Evolutionary conservation across 768 basidiomycete species (phyloP).

Genomic region (Auricularia heimuer): DNA sequence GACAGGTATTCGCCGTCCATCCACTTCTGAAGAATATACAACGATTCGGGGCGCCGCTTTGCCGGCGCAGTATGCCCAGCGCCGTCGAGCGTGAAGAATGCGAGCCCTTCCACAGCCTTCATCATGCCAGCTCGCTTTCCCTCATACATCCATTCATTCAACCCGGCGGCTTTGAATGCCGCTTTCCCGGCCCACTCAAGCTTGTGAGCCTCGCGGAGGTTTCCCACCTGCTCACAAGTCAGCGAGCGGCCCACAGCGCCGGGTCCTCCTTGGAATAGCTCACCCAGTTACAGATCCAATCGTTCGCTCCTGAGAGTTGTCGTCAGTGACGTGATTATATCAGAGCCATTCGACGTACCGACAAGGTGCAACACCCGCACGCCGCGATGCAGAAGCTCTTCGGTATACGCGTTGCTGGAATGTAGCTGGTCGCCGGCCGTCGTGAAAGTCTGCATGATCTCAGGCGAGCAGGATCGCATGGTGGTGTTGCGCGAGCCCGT

Average conservation of each 20-base stretch:
- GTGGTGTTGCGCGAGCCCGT: not conserved
- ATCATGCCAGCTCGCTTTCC: conserved; percentile 8
- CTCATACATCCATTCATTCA: conserved; percentile 24
- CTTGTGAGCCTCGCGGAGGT: conserved; percentile 22
- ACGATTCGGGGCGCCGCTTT: conserved; percentile 16
- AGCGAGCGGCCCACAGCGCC: too few relatives aligned
- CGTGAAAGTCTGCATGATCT: not conserved
- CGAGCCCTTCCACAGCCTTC: conserved; percentile 23
- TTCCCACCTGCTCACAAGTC: conserved; percentile 14
- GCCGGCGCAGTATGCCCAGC: conserved; percentile 28
- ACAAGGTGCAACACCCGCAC: not conserved
- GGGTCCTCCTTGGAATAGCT: not conserved
- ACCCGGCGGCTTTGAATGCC: conserved; percentile 16
- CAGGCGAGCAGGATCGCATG: not conserved
- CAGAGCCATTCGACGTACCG: not conserved
- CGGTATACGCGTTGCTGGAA: not conserved
- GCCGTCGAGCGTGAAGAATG: conserved; percentile 13
- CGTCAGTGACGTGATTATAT: too few relatives aligned
- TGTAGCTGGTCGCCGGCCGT: not conserved
- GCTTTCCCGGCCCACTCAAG: conserved; percentile 26
- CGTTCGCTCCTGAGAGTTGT: conserved; percentile 9
- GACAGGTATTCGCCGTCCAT: not conserved
- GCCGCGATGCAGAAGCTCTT: not conserved
- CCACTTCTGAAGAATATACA: conserved; percentile 7
- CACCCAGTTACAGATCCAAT: conserved; percentile 17